These are phyloP conservation scores for Pouteria campechiana DNA, from an alignment of 179 eudicot species.

Conservation along the genomic window DNA sequence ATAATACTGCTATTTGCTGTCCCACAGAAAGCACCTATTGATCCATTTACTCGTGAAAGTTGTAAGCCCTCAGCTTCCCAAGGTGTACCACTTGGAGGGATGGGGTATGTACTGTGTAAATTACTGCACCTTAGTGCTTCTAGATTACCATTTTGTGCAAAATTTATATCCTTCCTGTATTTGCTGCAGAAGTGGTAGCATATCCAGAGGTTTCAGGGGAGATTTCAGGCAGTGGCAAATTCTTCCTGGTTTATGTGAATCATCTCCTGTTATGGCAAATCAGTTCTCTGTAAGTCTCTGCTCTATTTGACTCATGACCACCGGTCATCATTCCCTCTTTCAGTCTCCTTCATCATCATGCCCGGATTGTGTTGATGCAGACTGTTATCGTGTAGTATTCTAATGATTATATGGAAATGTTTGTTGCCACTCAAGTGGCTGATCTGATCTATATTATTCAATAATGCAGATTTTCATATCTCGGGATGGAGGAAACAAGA, in stretches of 20 bases:
- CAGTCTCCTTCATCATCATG: neutral
- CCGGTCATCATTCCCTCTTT: neutral
- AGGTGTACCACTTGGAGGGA: constrained; percentile 98
- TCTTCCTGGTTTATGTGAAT: constrained; percentile 84
- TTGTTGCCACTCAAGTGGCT: too few relatives aligned
- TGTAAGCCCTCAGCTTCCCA: constrained; percentile 93
- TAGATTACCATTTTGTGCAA: constrained; percentile 6
- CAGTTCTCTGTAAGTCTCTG: constrained; percentile 85
- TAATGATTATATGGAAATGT: too few relatives aligned
- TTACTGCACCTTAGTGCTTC: constrained; percentile 3
- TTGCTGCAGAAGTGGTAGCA: constrained; percentile 85
- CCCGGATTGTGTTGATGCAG: too few relatives aligned
- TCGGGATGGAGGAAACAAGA: constrained; percentile 83
- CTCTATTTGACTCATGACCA: constrained; percentile 9
- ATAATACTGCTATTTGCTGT: neutral
- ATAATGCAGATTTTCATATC: constrained; percentile 75
- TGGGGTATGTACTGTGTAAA: constrained; percentile 58
- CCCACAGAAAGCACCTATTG: constrained; percentile 89
- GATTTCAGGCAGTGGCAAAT: constrained; percentile 95
- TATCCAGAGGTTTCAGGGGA: constrained; percentile 98
- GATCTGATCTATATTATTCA: neutral
- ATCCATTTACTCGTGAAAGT: constrained; percentile 78
- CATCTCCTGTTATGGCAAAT: constrained; percentile 96
- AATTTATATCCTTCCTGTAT: constrained; percentile 4
- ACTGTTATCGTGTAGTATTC: too few relatives aligned